Percentiles rank a stretch among this genome's conserved stretches.
Conservation (phyloP, 352 stramenopile genomes). For the Phytophthora citricola region DNA sequence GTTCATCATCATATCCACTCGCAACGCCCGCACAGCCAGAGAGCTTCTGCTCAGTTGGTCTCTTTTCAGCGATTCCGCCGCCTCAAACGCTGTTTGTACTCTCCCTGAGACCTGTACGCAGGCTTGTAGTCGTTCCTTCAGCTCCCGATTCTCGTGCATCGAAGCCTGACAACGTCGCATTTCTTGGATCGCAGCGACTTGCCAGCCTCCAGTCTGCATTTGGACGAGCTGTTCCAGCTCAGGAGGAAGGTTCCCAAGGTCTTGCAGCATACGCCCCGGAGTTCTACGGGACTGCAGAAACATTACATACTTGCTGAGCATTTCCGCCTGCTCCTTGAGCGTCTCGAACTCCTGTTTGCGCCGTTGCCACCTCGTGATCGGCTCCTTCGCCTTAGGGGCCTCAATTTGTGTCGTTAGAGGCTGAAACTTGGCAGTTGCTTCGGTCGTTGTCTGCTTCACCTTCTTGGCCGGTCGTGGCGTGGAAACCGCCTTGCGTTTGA, state of each 20-base stretch:
- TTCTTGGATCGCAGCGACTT: constrained; percentile 11
- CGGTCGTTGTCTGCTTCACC: neutral
- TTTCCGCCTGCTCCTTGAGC: constrained; percentile 20
- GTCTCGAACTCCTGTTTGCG: constrained; percentile 30
- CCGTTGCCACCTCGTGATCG: constrained; percentile 24
- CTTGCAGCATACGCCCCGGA: neutral
- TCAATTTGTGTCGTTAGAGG: neutral
- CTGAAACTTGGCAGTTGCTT: neutral
- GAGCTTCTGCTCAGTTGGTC: constrained; percentile 14
- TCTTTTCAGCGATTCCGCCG: constrained; percentile 4
- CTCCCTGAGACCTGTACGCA: constrained; percentile 23
- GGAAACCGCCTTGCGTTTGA: constrained; percentile 3
- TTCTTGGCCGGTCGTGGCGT: constrained; percentile 11
- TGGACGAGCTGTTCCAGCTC: constrained; percentile 22
- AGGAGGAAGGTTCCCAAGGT: neutral
- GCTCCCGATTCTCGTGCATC: constrained; percentile 19
- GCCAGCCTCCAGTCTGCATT: constrained; percentile 15
- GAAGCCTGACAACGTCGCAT: constrained; percentile 8
- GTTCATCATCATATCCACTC: constrained; percentile 22
- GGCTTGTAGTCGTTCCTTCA: constrained; percentile 21
- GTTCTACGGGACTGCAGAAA: constrained; percentile 13
- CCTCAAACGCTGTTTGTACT: constrained; percentile 20
- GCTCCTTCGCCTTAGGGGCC: neutral
- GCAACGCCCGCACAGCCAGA: constrained; percentile 19
- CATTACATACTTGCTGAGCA: constrained; percentile 8